Evolutionary conservation across 139 green algal species (phyloP), one percentile per base, ranked within the genome.

Genomic region (Haematococcus lacustris): DNA sequence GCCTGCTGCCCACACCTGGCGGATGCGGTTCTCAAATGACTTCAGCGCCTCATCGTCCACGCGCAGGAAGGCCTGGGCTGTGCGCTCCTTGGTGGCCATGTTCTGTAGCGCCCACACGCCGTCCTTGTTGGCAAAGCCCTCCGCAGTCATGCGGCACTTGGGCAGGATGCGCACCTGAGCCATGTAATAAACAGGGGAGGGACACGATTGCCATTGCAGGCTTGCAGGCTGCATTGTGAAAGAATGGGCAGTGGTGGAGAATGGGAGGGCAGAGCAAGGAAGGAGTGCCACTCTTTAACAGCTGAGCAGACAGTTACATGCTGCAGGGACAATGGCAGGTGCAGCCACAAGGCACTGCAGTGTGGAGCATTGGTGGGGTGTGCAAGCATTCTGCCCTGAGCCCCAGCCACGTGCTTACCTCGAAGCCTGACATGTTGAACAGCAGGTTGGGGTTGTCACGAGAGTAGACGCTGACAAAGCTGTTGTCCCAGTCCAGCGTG

Each of bases 391-490:
- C n/a, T n/a, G n/a, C n/a, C n/a, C n/a, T n/a, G n/a, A n/a, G n/a
- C n/a, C n/a, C n/a, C n/a, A n/a, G n/a, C n/a, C 41, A 17, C 68
- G 17, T 41, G 23, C 72, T 0, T 38, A 92, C 91, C 91, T 99
- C 95, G 76, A 99, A 99, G 53, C 95, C 95, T 34, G 63, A 81
- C 95, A 99, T 99, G 79, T 78, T 88, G 86, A 99, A 99, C 25
- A 99, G 88, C 72, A 99, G 86, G 86, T 99, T 99, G 70, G 95
- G 95, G 85, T 99, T 99, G 88, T 99, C 95, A 66, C 85, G 82
- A 70, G 80, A 92, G 87, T 99, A 98, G 61, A 99, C 95, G 53
- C 77, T 91, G 13, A 96, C 91, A 66, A 98, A 97, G 74, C 80
- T 89, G 86, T 93, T 92, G 87, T 97, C 91, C 95, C 95, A 99